These are phyloP conservation scores for Suillus brevipes DNA, from an alignment of 768 basidiomycete species.

Conservation along the genomic window DNA sequence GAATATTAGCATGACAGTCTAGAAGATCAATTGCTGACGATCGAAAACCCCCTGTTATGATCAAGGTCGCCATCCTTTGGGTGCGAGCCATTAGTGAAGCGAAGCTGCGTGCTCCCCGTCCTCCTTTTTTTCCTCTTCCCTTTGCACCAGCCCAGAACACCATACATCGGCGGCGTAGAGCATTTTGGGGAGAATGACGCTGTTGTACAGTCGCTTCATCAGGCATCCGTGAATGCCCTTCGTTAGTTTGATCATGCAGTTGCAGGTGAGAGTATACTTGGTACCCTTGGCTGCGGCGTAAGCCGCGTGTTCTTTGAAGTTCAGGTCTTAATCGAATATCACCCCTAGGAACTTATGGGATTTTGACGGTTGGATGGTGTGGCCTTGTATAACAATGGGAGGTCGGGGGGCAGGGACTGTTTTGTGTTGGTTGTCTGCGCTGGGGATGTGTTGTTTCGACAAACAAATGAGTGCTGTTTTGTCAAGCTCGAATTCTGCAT, in stretches of 20 bases:
- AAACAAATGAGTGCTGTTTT: background rate
- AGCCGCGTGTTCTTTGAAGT: background rate
- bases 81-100: background rate
- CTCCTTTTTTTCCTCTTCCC: background rate
- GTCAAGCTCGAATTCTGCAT: background rate
- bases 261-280: background rate
- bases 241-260: background rate
- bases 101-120: background rate
- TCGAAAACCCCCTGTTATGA: background rate
- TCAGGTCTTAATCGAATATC: background rate
- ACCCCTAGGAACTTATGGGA: background rate
- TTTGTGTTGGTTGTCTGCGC: background rate
- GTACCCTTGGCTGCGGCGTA: background rate
- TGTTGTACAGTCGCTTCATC: background rate
- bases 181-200: background rate
- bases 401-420: no score
- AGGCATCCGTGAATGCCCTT: background rate
- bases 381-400: background rate
- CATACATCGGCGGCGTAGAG: background rate
- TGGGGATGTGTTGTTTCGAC: background rate
- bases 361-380: background rate
- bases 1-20: background rate
- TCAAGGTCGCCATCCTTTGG: background rate
- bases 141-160: background rate
- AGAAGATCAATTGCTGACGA: background rate